Evolutionary conservation across 2,329 filamentous ascomycete species (phyloP).

Genomic region (Emydomyces testavorans): DNA sequence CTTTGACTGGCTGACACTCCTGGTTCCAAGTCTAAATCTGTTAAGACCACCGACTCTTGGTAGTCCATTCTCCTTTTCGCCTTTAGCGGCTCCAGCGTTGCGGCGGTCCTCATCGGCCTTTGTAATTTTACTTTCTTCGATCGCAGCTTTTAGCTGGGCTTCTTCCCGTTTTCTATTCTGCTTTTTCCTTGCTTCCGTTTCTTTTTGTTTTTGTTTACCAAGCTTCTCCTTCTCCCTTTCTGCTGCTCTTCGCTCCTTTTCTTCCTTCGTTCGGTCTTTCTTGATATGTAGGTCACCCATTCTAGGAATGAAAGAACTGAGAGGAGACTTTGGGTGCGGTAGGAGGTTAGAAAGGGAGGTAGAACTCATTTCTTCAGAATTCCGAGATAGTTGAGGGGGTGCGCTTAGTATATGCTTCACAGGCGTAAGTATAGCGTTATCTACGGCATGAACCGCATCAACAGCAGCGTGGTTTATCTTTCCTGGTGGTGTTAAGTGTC

Average conservation of each 20-base stretch:
- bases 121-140: constrained; percentile 55
- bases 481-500: constrained; percentile 21
- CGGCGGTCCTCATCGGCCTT: constrained; percentile 44
- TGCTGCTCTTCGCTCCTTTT: constrained; percentile 46
- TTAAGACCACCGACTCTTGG: constrained; percentile 41
- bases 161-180: constrained; percentile 48
- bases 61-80: constrained; percentile 15
- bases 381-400: constrained; percentile 37
- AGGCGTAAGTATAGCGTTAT: constrained; percentile 25
- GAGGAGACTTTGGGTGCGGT: constrained; percentile 21
- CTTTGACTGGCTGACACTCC: constrained; percentile 55
- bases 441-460: constrained; percentile 27
- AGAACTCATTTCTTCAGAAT: constrained; percentile 22
- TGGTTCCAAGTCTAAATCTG: constrained; percentile 59
- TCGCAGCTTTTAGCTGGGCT: constrained; percentile 51
- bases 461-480: constrained; percentile 32
- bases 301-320: constrained; percentile 21
- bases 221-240: constrained; percentile 41
- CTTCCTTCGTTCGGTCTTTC: constrained; percentile 51
- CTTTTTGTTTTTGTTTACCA: constrained; percentile 46
- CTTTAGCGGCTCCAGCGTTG: constrained; percentile 16
- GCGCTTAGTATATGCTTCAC: constrained; percentile 33
- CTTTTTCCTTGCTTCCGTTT: constrained; percentile 45
- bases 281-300: constrained; percentile 56
- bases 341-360: constrained; percentile 9